Evolutionary conservation across 768 basidiomycete genomes (phyloP), one percentile per base, ranked within the genome.

Genomic region (Boletus rex-veris): DNA sequence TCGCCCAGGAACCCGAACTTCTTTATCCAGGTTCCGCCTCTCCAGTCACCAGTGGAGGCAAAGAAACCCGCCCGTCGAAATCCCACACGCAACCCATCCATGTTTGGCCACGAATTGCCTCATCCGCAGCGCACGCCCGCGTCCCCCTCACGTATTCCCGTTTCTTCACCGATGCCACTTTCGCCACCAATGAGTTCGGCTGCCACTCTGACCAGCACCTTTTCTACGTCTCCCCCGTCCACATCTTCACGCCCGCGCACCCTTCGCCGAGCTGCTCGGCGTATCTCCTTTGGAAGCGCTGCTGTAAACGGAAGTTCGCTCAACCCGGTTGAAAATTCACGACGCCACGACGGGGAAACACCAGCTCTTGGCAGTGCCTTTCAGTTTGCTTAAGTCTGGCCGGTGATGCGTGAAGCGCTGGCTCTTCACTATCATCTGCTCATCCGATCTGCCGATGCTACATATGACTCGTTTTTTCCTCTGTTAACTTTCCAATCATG

Each of bases 341-440:
- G 42, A n/a, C 41, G 24, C 57, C 71, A 58, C 6, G 68, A 67
- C 7, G 69, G 73, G 48, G 69, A 69, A 52, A 69, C 73, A 26
- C 55, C 67, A 42, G 73, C 73, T 52, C 68, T 91, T 46, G 89
- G 80, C 28, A 90, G 87, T 63, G 89, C 89, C 26, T 88, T 92
- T 67, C 84, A 86, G 59, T 70, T 87, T 69, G 76, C 73, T 14
- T 86, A 60, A 76, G 31, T 44, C 49, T 50, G 18, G 44, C 36
- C 21, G 18, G 45, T 39, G 43, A 26, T 28, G 26, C 24, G 19
- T 44, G 57, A 49, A 52, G 45, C 5, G 46, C 48, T 44, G 48
- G 51, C 14, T n/a, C 60, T 53, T 50, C 48, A 33, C 31, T 12
- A 33, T 21, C 21, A 33, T 15, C 31, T 41, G 26, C 54, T 33